Conservation (phyloP, 2,329 filamentous ascomycete genomes). For the Pseudofabraea citricarpa region DNA sequence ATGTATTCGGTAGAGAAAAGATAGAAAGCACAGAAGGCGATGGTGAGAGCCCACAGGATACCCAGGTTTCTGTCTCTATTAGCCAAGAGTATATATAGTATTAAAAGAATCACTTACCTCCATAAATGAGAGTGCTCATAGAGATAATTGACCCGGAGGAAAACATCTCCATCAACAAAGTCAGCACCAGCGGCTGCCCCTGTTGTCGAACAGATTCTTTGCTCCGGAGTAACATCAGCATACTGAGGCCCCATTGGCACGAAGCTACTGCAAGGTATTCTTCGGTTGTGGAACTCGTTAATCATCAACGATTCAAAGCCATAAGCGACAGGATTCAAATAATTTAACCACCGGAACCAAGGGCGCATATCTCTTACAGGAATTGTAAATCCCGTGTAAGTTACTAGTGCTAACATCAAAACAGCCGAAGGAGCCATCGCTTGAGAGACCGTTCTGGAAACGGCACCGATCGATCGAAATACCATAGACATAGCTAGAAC, state of each 20-base stretch:
- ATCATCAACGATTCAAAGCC: constrained; percentile 77
- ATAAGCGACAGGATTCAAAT: constrained; percentile 57
- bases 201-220: constrained; percentile 48
- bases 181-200: constrained; percentile 50
- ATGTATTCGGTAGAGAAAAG: constrained; percentile 59
- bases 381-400: constrained; percentile 36
- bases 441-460: constrained; percentile 64
- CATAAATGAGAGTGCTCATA: constrained; percentile 59
- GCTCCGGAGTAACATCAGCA: constrained; percentile 4
- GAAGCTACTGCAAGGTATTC: constrained; percentile 18
- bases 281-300: constrained; percentile 62
- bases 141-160: constrained; percentile 47
- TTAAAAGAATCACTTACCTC: too few species aligned
- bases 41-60: constrained; percentile 59
- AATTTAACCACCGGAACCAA: constrained; percentile 83
- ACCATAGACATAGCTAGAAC: constrained; percentile 66
- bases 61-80: constrained; percentile 67
- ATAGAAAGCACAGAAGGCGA: constrained; percentile 58
- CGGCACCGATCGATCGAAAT: constrained; percentile 71
- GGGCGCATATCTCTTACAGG: constrained; percentile 57
- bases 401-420: constrained; percentile 30
- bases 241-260: constrained; percentile 19
- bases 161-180: constrained; percentile 52
- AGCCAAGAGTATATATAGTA: too few species aligned
- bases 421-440: constrained; percentile 56